phyloP scores from a whole-genome alignment of 768 basidiomycete species.

The Kwoniella mangroviensis region DNA sequence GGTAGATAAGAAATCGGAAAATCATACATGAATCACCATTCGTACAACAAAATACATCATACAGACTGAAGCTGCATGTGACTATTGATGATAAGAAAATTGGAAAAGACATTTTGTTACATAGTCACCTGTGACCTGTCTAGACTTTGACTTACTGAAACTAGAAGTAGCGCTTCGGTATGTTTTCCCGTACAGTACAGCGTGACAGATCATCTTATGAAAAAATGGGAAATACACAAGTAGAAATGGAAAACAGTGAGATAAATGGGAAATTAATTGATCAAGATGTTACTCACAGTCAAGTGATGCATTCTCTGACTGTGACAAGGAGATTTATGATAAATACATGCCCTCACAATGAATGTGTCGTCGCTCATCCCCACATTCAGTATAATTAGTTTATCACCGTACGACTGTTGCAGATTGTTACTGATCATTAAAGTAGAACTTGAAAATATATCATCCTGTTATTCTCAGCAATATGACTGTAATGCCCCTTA shows the following conservation, averaged over 20 bases:
- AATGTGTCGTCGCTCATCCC: neutral
- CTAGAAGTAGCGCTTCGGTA: neutral
- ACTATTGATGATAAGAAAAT: neutral
- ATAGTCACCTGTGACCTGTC: neutral
- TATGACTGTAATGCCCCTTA: slow-evolving; percentile 12
- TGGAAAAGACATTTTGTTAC: neutral
- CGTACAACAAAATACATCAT: neutral
- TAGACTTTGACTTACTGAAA: neutral
- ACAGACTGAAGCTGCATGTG: neutral
- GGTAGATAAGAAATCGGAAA: slow-evolving; percentile 3
- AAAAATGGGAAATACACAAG: slow-evolving; percentile 3
- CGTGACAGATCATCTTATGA: neutral
- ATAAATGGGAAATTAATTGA: slow-evolving; percentile 5
- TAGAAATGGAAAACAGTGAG: neutral
- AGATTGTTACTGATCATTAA: neutral
- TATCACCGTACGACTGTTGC: too few species aligned
- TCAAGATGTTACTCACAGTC: neutral
- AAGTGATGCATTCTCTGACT: neutral
- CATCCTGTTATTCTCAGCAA: neutral
- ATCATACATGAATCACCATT: neutral
- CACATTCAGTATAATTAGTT: neutral
- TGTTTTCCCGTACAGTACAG: neutral
- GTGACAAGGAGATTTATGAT: neutral
- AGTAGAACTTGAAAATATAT: neutral
- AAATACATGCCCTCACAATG: neutral